Conservation (phyloP, 2,329 filamentous ascomycete species). For the Calonectria pseudoreteaudii region DNA sequence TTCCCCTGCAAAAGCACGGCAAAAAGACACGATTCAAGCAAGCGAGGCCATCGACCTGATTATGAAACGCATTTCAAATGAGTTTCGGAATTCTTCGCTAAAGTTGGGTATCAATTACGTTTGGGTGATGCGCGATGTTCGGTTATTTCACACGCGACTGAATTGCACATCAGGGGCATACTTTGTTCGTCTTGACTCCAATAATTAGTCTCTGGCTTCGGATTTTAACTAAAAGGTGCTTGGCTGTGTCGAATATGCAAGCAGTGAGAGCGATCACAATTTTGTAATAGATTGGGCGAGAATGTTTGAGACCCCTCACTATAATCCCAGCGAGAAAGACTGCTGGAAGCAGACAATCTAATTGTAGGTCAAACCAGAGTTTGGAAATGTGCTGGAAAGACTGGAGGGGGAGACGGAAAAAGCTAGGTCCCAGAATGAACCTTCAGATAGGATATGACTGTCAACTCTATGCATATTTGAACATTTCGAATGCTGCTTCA, state of each 20-base stretch:
- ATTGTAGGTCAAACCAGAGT: background rate
- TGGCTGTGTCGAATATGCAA: background rate
- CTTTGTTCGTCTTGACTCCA: background rate
- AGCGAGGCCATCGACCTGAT: background rate
- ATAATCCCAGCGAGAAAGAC: background rate
- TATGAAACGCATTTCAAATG: background rate
- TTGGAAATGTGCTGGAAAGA: background rate
- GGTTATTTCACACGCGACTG: background rate
- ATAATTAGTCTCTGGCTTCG: background rate
- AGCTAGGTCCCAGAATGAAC: background rate
- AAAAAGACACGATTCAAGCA: background rate
- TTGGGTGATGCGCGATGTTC: background rate
- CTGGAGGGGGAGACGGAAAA: background rate
- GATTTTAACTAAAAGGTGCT: background rate
- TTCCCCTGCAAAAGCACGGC: background rate
- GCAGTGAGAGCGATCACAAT: background rate
- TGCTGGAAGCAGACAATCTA: background rate
- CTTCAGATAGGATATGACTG: background rate
- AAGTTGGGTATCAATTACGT: background rate
- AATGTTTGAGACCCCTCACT: background rate
- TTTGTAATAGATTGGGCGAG: background rate
- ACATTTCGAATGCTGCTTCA: background rate
- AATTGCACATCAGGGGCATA: background rate
- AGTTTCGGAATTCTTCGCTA: background rate
- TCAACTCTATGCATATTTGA: background rate